These are phyloP conservation scores for Epichloe glyceriae DNA, from an alignment of 2,329 filamentous ascomycete genomes.

Conservation along the genomic window DNA sequence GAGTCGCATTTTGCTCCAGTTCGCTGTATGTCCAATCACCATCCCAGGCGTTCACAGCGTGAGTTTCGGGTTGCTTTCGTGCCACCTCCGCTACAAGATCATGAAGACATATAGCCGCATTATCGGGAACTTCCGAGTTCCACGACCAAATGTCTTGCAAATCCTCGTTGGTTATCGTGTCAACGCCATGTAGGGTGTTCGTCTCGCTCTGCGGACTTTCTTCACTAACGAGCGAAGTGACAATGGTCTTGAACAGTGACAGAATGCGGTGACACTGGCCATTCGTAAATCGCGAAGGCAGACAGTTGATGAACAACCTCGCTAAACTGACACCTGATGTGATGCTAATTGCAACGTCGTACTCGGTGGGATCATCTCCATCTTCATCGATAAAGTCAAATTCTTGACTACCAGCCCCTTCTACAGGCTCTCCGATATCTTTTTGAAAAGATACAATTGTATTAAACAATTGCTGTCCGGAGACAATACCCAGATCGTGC, in stretches of 20 bases:
- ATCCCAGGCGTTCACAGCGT: slow-evolving; percentile 12
- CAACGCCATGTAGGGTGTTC: not conserved
- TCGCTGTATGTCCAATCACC: slow-evolving; percentile 12
- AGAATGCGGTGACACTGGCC: not conserved
- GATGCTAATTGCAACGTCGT: slow-evolving; percentile 14
- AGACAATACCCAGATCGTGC: slow-evolving; percentile 14
- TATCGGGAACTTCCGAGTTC: not conserved
- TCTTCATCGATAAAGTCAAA: slow-evolving; percentile 4
- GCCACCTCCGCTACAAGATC: not conserved
- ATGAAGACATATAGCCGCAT: not conserved
- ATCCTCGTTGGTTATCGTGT: not conserved
- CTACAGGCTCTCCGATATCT: not conserved
- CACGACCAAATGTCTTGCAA: slow-evolving; percentile 3
- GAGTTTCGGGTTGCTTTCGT: not conserved
- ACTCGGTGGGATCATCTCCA: slow-evolving; percentile 14
- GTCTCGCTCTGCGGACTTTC: not conserved
- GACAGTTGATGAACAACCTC: not conserved
- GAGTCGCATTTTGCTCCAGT: slow-evolving; percentile 9
- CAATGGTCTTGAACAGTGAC: not conserved
- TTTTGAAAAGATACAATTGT: slow-evolving; percentile 20
- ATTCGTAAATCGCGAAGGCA: slow-evolving; percentile 1
- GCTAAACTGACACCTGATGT: not conserved
- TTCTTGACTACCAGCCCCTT: not conserved
- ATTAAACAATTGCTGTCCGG: slow-evolving; percentile 16
- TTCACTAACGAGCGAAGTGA: not conserved